phyloP scores from a whole-genome alignment of 371 early-diverging fungal species.

The Fennellomyces sp. region DNA sequence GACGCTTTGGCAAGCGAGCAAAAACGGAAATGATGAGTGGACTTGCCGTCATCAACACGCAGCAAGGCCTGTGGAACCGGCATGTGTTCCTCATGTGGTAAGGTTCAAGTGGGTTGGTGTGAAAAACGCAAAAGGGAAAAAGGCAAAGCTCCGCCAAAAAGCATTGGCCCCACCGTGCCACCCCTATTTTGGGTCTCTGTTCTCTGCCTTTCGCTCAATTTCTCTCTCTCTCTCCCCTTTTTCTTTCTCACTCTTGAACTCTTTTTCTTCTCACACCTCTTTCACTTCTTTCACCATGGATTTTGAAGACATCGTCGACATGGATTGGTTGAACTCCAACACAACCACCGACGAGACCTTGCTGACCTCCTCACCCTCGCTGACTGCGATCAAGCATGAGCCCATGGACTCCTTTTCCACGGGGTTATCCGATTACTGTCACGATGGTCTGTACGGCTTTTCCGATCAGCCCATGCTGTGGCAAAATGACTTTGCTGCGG shows the following conservation, averaged over 20 bases:
- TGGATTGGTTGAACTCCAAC: conserved; percentile 46
- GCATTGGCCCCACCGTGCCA: conserved; percentile 1
- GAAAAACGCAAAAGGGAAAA: not conserved
- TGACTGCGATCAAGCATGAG: conserved; percentile 13
- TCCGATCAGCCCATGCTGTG: conserved; percentile 5
- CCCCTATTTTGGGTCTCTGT: not conserved
- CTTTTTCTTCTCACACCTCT: conserved; percentile 10
- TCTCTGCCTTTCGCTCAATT: not conserved
- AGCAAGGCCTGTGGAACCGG: too few species aligned
- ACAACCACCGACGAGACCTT: conserved; percentile 8
- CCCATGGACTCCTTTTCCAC: conserved; percentile 9
- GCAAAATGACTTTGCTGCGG: conserved; percentile 12
- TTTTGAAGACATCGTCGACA: conserved; percentile 54
- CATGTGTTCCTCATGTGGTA: too few species aligned
- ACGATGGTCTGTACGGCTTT: conserved; percentile 5
- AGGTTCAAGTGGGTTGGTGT: not conserved
- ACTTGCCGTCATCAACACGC: too few species aligned
- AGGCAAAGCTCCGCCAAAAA: not conserved
- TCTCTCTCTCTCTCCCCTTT: conserved; percentile 5
- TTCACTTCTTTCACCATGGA: conserved; percentile 26
- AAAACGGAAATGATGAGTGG: too few species aligned
- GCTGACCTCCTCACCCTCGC: not conserved
- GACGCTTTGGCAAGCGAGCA: too few species aligned
- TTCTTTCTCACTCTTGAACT: not conserved
- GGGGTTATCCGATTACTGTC: not conserved